These are phyloP conservation scores for Galeopsis tetrahit DNA, from an alignment of 257 asterid genomes.

Conservation along the genomic window DNA sequence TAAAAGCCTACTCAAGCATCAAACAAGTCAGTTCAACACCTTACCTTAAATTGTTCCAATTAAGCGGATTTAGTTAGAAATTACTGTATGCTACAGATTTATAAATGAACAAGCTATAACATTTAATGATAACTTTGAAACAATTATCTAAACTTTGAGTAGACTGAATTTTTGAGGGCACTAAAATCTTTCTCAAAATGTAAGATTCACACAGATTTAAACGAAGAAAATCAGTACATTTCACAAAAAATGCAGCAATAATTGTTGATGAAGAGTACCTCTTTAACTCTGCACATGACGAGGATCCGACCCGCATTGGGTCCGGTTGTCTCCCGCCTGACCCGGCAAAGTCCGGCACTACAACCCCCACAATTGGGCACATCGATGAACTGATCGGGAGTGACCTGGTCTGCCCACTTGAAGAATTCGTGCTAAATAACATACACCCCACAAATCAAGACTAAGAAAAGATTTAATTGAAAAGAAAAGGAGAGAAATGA, in stretches of 20 bases:
- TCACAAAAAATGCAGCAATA: neutral
- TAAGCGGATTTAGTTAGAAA: neutral
- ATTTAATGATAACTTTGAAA: slow-evolving; percentile 6
- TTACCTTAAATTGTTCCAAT: neutral
- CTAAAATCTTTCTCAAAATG: neutral
- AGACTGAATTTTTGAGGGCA: neutral
- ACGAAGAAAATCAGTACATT: slow-evolving; percentile 7
- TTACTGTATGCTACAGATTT: neutral
- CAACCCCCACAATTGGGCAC: slow-evolving; percentile 59
- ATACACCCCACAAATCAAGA: slow-evolving; percentile 3
- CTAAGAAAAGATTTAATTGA: neutral
- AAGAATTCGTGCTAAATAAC: slow-evolving; percentile 36
- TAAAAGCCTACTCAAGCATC: slow-evolving; percentile 11
- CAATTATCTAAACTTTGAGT: neutral
- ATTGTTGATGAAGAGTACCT: slow-evolving; percentile 36
- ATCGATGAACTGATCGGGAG: slow-evolving; percentile 33
- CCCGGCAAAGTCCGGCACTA: slow-evolving; percentile 55
- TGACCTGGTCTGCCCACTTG: slow-evolving; percentile 54
- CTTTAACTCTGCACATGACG: slow-evolving; percentile 50
- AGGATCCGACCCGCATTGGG: slow-evolving; percentile 44
- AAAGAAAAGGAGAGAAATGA: neutral
- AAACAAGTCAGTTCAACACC: neutral
- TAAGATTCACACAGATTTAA: neutral
- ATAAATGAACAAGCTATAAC: neutral
- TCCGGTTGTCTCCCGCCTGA: slow-evolving; percentile 28